phyloP scores from a whole-genome alignment of 2,329 filamentous ascomycete genomes.

The Sarocladium strictum region DNA sequence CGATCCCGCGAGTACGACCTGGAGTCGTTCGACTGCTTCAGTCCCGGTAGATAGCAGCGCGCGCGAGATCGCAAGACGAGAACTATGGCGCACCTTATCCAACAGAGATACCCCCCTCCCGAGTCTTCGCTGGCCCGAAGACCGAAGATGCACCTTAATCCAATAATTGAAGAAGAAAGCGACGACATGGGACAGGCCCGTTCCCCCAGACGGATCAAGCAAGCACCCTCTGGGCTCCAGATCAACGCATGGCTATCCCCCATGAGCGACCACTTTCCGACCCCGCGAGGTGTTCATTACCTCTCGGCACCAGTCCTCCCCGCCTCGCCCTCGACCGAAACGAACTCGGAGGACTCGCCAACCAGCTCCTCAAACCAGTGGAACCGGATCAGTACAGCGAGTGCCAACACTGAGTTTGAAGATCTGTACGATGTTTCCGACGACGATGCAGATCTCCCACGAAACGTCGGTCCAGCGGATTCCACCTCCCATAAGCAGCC shows the following conservation, averaged over 20 bases:
- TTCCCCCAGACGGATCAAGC: background rate
- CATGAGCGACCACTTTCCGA: conserved; percentile 62
- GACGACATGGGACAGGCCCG: conserved; percentile 25
- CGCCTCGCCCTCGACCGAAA: conserved; percentile 52
- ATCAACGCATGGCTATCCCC: conserved; percentile 55
- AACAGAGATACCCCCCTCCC: conserved; percentile 34
- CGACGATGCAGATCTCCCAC: conserved; percentile 51
- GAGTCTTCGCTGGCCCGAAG: conserved; percentile 53
- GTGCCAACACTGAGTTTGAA: conserved; percentile 62
- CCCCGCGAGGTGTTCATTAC: conserved; percentile 61
- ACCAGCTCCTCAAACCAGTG: conserved; percentile 53
- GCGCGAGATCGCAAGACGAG: background rate
- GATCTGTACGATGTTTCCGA: conserved; percentile 85
- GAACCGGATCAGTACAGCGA: conserved; percentile 57
- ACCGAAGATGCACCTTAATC: conserved; percentile 51
- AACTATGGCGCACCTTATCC: conserved; percentile 8
- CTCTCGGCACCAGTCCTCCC: conserved; percentile 57
- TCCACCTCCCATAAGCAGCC: conserved; percentile 27
- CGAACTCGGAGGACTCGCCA: conserved; percentile 47
- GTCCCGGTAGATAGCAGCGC: background rate
- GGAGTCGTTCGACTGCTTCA: background rate
- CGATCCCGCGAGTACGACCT: background rate
- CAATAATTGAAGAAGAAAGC: conserved; percentile 55
- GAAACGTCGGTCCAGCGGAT: conserved; percentile 1
- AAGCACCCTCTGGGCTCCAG: conserved; percentile 35